Evolutionary conservation across 2,329 filamentous ascomycete genomes (phyloP), one percentile per base, ranked within the genome.

Genomic region (Alternaria consortialis): DNA sequence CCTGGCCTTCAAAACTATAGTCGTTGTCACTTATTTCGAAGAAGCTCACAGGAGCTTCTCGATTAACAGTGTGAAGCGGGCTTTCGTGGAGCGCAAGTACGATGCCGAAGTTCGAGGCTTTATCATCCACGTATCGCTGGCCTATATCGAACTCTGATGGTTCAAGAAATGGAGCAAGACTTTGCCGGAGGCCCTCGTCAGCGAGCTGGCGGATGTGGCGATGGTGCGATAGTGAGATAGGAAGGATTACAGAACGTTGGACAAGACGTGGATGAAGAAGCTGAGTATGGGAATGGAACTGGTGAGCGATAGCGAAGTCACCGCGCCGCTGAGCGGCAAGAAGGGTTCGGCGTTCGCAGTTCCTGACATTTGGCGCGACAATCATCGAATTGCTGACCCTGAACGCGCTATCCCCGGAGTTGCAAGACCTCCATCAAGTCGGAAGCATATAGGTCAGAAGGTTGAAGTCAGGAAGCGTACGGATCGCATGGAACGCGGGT

Each of bases 51-150:
- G 12, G 4, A 9, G 11, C 7, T 40, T 40, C 20, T 12, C n/a
- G 12, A 31, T 13, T 0, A 37, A 56, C 25, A 50, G 44, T 15
- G 29, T 51, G 12, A 50, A 57, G n/a, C 52, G 36, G 56, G 56
- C 43, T 29, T 55, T 43, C 5, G 51, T 50, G 2, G 42, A 54
- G 8, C 25, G 25, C 5, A 42, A 32, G 2, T 43, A 34, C 12
- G 27, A 36, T 15, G 27, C 48, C 2, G 34, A 59, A n/a, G 25
- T 59, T 11, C 36, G 34, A 25, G 42, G n/a, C 9, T 59, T 54
- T 23, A 15, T 59, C 7, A 17, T 53, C 15, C 29, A 52, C 7
- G 20, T 47, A 12, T 11, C 23, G 1, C 27, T 47, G 13, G 5
- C 25, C 31, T 12, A 23, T 29, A 37, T 58, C 31, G 7, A 11